Evolutionary conservation across 1,284 basidiomycete genomes (phyloP).

Genomic region (Microstroma glucosiphilum): DNA sequence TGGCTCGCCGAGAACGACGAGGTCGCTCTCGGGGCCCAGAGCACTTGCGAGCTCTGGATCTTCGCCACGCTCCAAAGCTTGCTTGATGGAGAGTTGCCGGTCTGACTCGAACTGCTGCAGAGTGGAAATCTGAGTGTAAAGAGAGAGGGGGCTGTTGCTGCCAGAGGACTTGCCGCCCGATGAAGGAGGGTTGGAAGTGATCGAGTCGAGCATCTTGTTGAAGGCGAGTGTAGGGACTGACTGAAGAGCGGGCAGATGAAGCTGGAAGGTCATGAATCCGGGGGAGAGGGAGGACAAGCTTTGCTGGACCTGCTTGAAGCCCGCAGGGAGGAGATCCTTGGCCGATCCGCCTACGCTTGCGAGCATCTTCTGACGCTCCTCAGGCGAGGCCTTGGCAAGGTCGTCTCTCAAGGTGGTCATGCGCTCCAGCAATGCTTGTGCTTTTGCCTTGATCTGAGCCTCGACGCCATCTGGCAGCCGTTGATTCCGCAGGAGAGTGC

Average conservation of each 20-base stretch:
- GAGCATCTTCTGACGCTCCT: not conserved
- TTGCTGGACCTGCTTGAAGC: not conserved
- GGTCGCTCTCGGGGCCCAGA: conserved; percentile 45
- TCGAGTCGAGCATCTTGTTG: not conserved
- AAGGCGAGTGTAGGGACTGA: not conserved
- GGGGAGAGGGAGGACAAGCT: not conserved
- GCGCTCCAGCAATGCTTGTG: not conserved
- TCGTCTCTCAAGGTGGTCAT: not conserved
- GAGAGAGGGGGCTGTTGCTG: not conserved
- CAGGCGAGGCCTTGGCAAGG: not conserved
- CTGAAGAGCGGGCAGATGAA: conserved; percentile 1
- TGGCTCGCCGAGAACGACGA: conserved; percentile 47
- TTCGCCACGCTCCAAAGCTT: conserved; percentile 44
- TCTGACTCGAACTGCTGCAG: conserved; percentile 11
- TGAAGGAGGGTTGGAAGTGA: not conserved
- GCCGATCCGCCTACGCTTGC: not conserved
- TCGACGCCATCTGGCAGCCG: not conserved
- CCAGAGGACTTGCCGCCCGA: not conserved
- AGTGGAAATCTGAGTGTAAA: not conserved
- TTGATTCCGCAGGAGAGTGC: not conserved
- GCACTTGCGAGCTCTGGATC: conserved; percentile 36
- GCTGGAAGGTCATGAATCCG: not conserved
- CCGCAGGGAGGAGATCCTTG: not conserved
- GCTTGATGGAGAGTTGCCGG: conserved; percentile 37
- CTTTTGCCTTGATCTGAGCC: not conserved